These are phyloP conservation scores for Leptodontidium sp. DNA, from an alignment of 2,329 filamentous ascomycete species.

Conservation along the genomic window DNA sequence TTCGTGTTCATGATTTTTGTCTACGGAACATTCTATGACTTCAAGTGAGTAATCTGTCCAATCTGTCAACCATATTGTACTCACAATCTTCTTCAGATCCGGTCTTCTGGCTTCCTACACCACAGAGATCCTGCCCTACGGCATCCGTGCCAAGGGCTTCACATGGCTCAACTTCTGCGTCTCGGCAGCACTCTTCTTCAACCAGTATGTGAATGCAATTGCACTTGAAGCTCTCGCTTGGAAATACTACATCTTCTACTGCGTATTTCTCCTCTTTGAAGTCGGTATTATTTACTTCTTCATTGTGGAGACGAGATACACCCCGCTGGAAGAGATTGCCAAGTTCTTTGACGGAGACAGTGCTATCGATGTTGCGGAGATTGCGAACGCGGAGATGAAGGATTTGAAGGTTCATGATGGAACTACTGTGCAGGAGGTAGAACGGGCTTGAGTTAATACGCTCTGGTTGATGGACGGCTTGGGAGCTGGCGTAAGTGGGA, in stretches of 20 bases:
- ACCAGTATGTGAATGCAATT: conserved; percentile 52
- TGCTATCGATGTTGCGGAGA: conserved; percentile 38
- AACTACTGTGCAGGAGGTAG: conserved; percentile 9
- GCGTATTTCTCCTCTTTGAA: conserved; percentile 44
- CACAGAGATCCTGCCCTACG: conserved; percentile 66
- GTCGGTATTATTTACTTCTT: conserved; percentile 38
- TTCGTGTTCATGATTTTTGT: conserved; percentile 59
- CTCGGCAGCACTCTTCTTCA: conserved; percentile 28
- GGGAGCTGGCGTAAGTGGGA: not conserved
- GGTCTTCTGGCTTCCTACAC: conserved; percentile 56
- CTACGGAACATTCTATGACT: conserved; percentile 63
- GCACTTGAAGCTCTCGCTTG: conserved; percentile 49
- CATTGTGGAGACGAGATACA: conserved; percentile 53
- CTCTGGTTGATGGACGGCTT: no score
- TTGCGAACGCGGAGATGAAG: conserved; percentile 22
- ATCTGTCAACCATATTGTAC: conserved; percentile 53
- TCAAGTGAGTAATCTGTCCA: conserved; percentile 53
- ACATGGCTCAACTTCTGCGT: conserved; percentile 34
- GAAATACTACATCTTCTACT: conserved; percentile 54
- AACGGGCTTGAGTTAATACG: not conserved
- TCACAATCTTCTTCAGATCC: conserved; percentile 64
- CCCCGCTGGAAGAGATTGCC: conserved; percentile 53
- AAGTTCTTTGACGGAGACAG: conserved; percentile 54
- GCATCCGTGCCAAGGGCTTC: conserved; percentile 51
- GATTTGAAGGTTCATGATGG: conserved; percentile 3